phyloP scores from a whole-genome alignment of 1,284 basidiomycete species.

The Marasmius sp. region DNA sequence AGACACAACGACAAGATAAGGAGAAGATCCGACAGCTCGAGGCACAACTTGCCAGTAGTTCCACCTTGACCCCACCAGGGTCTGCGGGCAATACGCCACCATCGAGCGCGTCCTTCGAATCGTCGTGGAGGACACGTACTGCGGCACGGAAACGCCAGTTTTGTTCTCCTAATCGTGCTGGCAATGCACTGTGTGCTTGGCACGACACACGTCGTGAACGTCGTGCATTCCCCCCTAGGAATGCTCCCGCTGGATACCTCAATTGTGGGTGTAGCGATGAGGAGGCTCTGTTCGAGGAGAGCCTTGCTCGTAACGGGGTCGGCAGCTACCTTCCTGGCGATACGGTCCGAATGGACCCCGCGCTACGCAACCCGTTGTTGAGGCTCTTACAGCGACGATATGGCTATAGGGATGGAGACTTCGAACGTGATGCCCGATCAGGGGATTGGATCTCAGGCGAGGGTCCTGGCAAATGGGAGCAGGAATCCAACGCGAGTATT shows the following conservation, averaged over 20 bases:
- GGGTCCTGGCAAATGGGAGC: conserved; percentile 62
- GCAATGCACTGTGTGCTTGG: conserved; percentile 84
- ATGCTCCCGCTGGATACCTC: conserved; percentile 71
- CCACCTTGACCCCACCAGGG: conserved; percentile 29
- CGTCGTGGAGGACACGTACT: conserved; percentile 68
- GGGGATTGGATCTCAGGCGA: conserved; percentile 68
- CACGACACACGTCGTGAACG: conserved; percentile 83
- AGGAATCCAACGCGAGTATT: conserved; percentile 40
- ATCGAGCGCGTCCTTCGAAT: conserved; percentile 48
- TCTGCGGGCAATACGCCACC: conserved; percentile 36
- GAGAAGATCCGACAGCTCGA: conserved; percentile 43
- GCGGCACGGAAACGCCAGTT: conserved; percentile 67
- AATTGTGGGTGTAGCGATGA: conserved; percentile 83
- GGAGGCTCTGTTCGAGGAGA: conserved; percentile 83
- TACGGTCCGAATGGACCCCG: conserved; percentile 82
- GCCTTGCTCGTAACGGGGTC: conserved; percentile 70
- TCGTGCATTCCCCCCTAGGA: conserved; percentile 72
- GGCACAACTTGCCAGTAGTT: conserved; percentile 27
- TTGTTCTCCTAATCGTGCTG: conserved; percentile 80
- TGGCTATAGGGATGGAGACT: conserved; percentile 80
- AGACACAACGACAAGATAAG: conserved; percentile 12
- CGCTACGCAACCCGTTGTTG: conserved; percentile 74
- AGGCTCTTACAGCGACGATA: conserved; percentile 69
- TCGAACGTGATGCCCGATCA: conserved; percentile 63
- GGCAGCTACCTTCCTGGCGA: conserved; percentile 82